These are phyloP conservation scores for Thymus quinquecostatus DNA, from an alignment of 257 asterid genomes.

Conservation along the genomic window DNA sequence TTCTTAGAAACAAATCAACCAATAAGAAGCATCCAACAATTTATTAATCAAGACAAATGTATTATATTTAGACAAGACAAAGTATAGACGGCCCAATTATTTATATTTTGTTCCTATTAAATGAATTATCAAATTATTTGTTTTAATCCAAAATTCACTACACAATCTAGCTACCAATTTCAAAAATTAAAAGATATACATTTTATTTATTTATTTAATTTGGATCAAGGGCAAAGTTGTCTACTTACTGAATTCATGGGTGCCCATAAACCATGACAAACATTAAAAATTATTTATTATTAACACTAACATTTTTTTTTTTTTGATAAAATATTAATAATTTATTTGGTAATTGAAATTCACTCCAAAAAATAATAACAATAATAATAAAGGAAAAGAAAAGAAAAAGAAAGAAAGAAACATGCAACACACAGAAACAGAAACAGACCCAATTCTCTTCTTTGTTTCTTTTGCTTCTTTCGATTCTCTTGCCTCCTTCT, in stretches of 20 bases:
- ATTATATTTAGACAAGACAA: too few relatives aligned
- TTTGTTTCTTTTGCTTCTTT: conserved; percentile 31
- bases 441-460: conserved; percentile 27
- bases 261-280: conserved; percentile 33
- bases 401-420: conserved; percentile 27
- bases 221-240: conserved; percentile 32
- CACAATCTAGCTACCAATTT: conserved; percentile 5
- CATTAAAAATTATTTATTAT: too few relatives aligned
- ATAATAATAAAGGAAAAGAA: neutral
- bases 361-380: conserved; percentile 10
- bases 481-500: conserved; percentile 49
- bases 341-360: conserved; percentile 22
- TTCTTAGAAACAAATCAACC: too few relatives aligned
- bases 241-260: conserved; percentile 35
- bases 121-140: too few relatives aligned
- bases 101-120: too few relatives aligned
- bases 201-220: neutral
- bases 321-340: neutral
- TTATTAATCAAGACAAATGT: too few relatives aligned
- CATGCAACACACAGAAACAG: conserved; percentile 40
- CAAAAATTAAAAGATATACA: too few relatives aligned
- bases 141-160: neutral
- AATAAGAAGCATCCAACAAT: too few relatives aligned
- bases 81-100: too few relatives aligned
- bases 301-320: too few relatives aligned